phyloP scores from a whole-genome alignment of 2,329 filamentous ascomycete genomes.

The Penicillium sp. region DNA sequence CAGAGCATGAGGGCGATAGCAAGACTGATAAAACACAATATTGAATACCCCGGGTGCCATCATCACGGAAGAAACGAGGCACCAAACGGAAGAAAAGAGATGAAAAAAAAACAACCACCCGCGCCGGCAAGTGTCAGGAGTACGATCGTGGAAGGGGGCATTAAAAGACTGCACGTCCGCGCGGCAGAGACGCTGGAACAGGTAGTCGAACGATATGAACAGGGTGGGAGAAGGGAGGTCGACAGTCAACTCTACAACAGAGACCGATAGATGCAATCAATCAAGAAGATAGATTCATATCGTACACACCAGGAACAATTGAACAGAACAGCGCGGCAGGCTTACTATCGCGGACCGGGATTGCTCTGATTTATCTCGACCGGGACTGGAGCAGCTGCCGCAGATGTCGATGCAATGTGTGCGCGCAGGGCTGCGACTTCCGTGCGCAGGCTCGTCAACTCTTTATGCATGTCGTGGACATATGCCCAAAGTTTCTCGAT shows the following conservation, averaged over 20 bases:
- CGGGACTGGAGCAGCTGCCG: constrained; percentile 23
- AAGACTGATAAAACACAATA: constrained; percentile 4
- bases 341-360: constrained; percentile 19
- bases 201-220: constrained; percentile 24
- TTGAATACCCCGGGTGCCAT: not conserved
- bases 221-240: constrained; percentile 16
- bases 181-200: constrained; percentile 1
- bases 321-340: not conserved
- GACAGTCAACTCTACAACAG: constrained; percentile 2
- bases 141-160: constrained; percentile 25
- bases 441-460: constrained; percentile 45
- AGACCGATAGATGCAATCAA: not conserved
- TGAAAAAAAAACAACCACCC: constrained; percentile 20
- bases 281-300: constrained; percentile 18
- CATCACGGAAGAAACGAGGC: not conserved
- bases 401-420: constrained; percentile 42
- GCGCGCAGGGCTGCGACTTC: constrained; percentile 48
- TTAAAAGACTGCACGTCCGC: constrained; percentile 15
- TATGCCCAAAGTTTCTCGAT: constrained; percentile 49
- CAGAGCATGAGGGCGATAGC: constrained; percentile 9
- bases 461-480: constrained; percentile 48
- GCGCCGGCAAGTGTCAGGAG: constrained; percentile 21
- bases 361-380: constrained; percentile 25
- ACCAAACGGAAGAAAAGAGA: constrained; percentile 10
- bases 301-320: constrained; percentile 21